phyloP scores from a whole-genome alignment of 1,284 basidiomycete species.

The Sanghuangporus sanghuang region DNA sequence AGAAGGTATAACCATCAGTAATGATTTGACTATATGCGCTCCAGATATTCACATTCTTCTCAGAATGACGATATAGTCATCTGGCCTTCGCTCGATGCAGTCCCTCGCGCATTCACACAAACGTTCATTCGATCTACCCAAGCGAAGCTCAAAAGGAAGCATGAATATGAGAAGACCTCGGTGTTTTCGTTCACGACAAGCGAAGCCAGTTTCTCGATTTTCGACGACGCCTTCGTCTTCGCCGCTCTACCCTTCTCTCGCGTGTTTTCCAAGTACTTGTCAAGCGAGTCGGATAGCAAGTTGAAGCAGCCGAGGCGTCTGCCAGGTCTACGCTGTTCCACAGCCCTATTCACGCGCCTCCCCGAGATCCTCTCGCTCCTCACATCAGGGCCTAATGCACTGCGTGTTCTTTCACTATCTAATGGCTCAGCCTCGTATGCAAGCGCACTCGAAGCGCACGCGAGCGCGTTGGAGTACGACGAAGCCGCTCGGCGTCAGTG shows the following conservation, averaged over 20 bases:
- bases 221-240: not conserved
- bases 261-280: not conserved
- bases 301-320: conserved; percentile 18
- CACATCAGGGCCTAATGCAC: conserved; percentile 24
- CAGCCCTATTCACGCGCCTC: conserved; percentile 30
- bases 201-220: conserved; percentile 7
- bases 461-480: conserved; percentile 30
- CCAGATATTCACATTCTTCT: not conserved
- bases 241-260: conserved; percentile 3
- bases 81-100: conserved; percentile 7
- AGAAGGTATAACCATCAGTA: not conserved
- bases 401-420: conserved; percentile 34
- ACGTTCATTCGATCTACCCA: conserved; percentile 1
- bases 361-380: conserved; percentile 30
- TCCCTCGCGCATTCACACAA: not conserved
- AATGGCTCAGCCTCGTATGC: conserved; percentile 40
- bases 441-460: conserved; percentile 21
- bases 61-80: not conserved
- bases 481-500: conserved; percentile 23
- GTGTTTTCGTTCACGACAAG: conserved; percentile 13
- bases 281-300: not conserved
- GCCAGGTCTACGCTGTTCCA: conserved; percentile 24
- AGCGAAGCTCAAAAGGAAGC: not conserved
- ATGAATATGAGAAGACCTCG: not conserved
- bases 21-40: not conserved